Evolutionary conservation across 768 basidiomycete genomes (phyloP).

Genomic region (Leccinum disarticulatum): DNA sequence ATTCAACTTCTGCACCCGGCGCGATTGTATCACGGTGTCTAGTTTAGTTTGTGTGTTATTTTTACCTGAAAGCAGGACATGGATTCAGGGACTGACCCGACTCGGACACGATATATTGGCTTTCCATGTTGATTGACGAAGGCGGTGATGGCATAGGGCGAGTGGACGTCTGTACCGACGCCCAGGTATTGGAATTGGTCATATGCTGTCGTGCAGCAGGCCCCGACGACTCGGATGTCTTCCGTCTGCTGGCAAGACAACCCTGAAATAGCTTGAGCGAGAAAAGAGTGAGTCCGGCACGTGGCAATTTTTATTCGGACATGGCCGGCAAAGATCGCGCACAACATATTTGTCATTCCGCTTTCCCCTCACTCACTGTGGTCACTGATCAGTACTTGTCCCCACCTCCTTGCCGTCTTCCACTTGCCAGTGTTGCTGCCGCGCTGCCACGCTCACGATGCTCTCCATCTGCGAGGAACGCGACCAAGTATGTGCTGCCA

Average conservation of each 20-base stretch:
- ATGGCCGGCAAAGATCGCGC: too few relatives aligned
- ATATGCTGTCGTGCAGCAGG: conserved; percentile 69
- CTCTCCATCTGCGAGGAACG: too few relatives aligned
- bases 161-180: conserved; percentile 63
- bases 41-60: conserved; percentile 7
- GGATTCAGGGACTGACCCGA: conserved; percentile 55
- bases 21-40: conserved; percentile 64
- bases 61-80: not conserved
- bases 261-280: not conserved
- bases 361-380: too few relatives aligned
- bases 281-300: not conserved
- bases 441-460: too few relatives aligned
- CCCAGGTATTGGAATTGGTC: conserved; percentile 53
- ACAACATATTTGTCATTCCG: too few relatives aligned
- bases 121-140: conserved; percentile 81
- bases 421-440: too few relatives aligned
- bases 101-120: conserved; percentile 60
- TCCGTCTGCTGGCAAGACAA: conserved; percentile 54
- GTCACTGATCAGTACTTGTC: too few relatives aligned
- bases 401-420: too few relatives aligned
- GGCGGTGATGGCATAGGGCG: conserved; percentile 78
- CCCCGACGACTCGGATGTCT: conserved; percentile 77
- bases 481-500: too few relatives aligned
- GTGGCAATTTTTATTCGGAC: too few relatives aligned
- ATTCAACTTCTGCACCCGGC: conserved; percentile 56